Percentiles rank a stretch among this genome's conserved stretches.
These are phyloP conservation scores for Mucor piriformis DNA, from an alignment of 371 early-diverging fungal genomes.

Conservation along the genomic window DNA sequence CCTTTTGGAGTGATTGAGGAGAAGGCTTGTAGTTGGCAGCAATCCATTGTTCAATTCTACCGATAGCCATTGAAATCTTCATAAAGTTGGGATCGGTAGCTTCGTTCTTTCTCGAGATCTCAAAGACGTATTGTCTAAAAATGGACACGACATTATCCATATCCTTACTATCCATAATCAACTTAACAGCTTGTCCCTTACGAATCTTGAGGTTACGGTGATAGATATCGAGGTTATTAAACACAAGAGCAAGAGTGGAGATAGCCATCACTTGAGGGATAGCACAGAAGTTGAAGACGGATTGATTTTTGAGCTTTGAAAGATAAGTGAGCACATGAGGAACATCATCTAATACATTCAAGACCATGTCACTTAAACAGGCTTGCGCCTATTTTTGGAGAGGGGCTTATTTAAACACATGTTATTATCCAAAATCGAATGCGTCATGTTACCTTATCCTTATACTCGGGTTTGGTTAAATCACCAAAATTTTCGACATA, in stretches of 20 bases:
- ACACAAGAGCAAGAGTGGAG: constrained; percentile 86
- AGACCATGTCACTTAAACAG: constrained; percentile 86
- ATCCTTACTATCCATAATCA: constrained; percentile 62
- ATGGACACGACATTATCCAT: constrained; percentile 67
- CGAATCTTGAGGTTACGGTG: constrained; percentile 89
- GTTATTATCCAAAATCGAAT: neutral
- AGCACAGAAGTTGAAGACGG: constrained; percentile 92
- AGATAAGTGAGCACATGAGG: constrained; percentile 90
- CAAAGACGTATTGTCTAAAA: constrained; percentile 67
- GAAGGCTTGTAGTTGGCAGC: constrained; percentile 23
- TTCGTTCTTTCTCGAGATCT: constrained; percentile 69
- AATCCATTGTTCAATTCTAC: constrained; percentile 57
- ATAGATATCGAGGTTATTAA: constrained; percentile 83
- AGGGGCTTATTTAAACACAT: neutral
- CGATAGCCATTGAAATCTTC: constrained; percentile 63
- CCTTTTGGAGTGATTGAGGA: constrained; percentile 14
- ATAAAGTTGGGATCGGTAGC: constrained; percentile 73
- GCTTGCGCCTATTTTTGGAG: constrained; percentile 50
- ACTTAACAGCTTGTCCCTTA: constrained; percentile 88
- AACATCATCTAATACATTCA: constrained; percentile 83
- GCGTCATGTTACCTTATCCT: constrained; percentile 44
- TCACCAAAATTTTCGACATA: constrained; percentile 65
- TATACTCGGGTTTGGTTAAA: constrained; percentile 65
- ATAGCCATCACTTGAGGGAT: constrained; percentile 99
- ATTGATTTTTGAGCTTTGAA: constrained; percentile 70